Percentiles rank a stretch among this genome's conserved stretches.
Evolutionary conservation across 1,284 basidiomycete species (phyloP).

Genomic region (Heterobasidion parviporum): DNA sequence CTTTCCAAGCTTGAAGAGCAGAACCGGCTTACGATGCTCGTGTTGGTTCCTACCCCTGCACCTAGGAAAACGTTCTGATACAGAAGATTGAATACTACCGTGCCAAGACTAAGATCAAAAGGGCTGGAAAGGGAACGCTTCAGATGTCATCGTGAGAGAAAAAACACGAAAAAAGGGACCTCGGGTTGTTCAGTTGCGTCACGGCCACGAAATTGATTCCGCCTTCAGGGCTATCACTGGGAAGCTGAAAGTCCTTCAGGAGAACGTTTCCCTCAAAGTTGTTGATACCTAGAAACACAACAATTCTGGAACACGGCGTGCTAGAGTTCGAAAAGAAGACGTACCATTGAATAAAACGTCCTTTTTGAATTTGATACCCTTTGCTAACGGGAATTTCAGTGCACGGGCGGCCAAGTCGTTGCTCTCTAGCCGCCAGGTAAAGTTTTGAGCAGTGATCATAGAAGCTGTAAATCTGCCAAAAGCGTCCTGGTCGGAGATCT

Average conservation of each 20-base stretch:
- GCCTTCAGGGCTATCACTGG: slow-evolving; percentile 58
- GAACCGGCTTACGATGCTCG: slow-evolving; percentile 34
- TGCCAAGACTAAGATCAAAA: slow-evolving; percentile 64
- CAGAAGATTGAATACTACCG: slow-evolving; percentile 55
- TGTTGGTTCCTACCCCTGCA: slow-evolving; percentile 42
- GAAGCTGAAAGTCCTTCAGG: slow-evolving; percentile 63
- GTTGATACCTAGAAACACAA: slow-evolving; percentile 43
- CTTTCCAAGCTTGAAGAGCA: background rate
- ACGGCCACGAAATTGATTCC: slow-evolving; percentile 61
- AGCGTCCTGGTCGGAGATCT: slow-evolving; percentile 40
- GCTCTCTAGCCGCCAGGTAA: slow-evolving; percentile 64
- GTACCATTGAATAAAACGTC: slow-evolving; percentile 43
- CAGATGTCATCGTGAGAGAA: slow-evolving; percentile 1
- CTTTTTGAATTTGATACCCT: slow-evolving; percentile 58
- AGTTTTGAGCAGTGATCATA: slow-evolving; percentile 61
- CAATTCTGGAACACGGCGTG: slow-evolving; percentile 14
- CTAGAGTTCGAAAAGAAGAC: background rate
- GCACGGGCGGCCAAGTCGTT: slow-evolving; percentile 59
- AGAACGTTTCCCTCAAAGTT: slow-evolving; percentile 53
- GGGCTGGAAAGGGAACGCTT: slow-evolving; percentile 31
- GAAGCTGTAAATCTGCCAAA: slow-evolving; percentile 49
- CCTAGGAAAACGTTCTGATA: slow-evolving; percentile 59
- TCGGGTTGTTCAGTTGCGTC: slow-evolving; percentile 56
- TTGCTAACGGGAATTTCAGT: slow-evolving; percentile 55
- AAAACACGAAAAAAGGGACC: slow-evolving; percentile 25